phyloP scores from a whole-genome alignment of 2,329 filamentous ascomycete species.

The Talaromyces verruculosus region DNA sequence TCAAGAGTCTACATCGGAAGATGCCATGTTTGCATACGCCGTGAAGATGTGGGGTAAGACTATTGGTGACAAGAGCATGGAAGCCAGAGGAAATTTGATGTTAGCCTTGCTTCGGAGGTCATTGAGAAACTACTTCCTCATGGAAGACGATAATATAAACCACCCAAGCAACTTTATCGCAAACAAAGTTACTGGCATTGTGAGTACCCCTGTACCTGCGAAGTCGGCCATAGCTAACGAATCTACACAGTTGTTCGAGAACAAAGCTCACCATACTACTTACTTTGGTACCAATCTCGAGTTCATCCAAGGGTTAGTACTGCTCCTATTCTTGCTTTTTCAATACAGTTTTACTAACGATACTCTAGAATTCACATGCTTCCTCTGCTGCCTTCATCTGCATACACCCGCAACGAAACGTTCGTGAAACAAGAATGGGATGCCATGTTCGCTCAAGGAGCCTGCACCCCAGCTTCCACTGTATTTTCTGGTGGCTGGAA shows the following conservation, averaged over 20 bases:
- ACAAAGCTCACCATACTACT: conserved; percentile 90
- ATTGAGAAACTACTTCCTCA: conserved; percentile 79
- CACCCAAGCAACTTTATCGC: conserved; percentile 75
- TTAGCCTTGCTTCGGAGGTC: conserved; percentile 73
- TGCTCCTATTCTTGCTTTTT: not conserved
- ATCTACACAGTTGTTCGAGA: conserved; percentile 69
- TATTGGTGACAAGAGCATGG: conserved; percentile 73
- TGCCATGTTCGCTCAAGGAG: conserved; percentile 68
- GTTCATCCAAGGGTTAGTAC: conserved; percentile 61
- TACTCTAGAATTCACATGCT: conserved; percentile 77
- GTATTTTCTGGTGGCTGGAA: conserved; percentile 74
- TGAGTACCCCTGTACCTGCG: conserved; percentile 29
- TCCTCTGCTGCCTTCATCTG: conserved; percentile 67
- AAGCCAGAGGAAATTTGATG: conserved; percentile 80
- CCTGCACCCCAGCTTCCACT: conserved; percentile 55
- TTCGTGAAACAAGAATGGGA: conserved; percentile 86
- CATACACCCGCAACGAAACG: conserved; percentile 62
- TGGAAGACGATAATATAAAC: conserved; percentile 66
- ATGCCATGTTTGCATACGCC: conserved; percentile 81
- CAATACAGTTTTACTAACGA: conserved; percentile 16
- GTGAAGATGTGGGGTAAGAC: conserved; percentile 92
- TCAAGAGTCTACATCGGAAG: conserved; percentile 82
- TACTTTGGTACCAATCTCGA: conserved; percentile 77
- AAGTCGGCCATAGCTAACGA: not conserved
- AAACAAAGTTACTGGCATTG: conserved; percentile 69